phyloP scores from a whole-genome alignment of 805 yeast species.

The Metschnikowia matae region DNA sequence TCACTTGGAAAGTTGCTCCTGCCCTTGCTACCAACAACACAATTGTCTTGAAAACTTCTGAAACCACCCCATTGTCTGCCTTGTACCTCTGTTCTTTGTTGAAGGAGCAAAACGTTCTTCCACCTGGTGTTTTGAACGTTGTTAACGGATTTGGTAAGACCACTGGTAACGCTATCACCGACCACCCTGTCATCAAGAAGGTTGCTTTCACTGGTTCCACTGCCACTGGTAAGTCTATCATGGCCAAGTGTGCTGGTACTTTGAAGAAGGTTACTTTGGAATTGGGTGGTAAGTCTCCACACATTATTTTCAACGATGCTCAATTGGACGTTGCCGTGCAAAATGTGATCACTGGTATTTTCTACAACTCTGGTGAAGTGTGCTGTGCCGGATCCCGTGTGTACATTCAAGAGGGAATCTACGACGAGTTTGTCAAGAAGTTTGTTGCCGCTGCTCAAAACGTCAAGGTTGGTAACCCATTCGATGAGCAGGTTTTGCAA shows the following conservation, averaged over 20 bases:
- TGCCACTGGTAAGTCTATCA: slow-evolving; percentile 78
- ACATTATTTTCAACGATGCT: slow-evolving; percentile 82
- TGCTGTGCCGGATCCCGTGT: slow-evolving; percentile 94
- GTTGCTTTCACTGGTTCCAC: slow-evolving; percentile 96
- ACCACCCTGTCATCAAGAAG: slow-evolving; percentile 80
- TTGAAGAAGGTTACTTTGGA: slow-evolving; percentile 90
- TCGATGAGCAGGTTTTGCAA: slow-evolving; percentile 70
- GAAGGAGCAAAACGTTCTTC: slow-evolving; percentile 75
- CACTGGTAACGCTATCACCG: slow-evolving; percentile 76
- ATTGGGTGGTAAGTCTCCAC: slow-evolving; percentile 96
- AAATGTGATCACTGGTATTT: slow-evolving; percentile 76
- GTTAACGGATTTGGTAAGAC: slow-evolving; percentile 82
- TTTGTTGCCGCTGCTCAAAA: slow-evolving; percentile 51
- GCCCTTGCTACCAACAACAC: slow-evolving; percentile 90
- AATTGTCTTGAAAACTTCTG: slow-evolving; percentile 85
- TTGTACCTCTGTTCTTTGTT: slow-evolving; percentile 65
- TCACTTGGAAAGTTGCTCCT: slow-evolving; percentile 93
- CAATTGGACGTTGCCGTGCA: slow-evolving; percentile 72
- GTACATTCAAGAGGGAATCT: slow-evolving; percentile 79
- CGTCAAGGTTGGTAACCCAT: slow-evolving; percentile 78
- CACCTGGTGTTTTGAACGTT: slow-evolving; percentile 86
- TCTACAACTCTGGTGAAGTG: slow-evolving; percentile 92
- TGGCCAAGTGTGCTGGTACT: slow-evolving; percentile 71
- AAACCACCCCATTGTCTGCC: slow-evolving; percentile 87
- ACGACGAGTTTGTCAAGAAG: slow-evolving; percentile 68